These are phyloP conservation scores for Zasmidium citrigriseum DNA, from an alignment of 2,329 filamentous ascomycete genomes.

Conservation along the genomic window DNA sequence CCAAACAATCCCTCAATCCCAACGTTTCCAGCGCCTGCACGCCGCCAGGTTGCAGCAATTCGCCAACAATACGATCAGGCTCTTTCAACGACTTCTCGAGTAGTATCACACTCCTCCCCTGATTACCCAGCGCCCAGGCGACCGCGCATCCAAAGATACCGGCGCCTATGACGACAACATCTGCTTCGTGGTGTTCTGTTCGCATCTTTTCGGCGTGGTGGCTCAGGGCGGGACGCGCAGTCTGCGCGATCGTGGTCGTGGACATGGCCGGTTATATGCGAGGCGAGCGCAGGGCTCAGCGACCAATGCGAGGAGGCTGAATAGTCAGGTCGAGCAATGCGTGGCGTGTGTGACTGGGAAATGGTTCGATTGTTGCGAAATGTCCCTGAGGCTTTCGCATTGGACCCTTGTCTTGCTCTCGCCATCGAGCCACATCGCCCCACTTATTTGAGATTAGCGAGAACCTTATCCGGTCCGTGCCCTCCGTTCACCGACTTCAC, in stretches of 20 bases:
- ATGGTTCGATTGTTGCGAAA: not conserved
- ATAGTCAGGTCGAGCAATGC: not conserved
- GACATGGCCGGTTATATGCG: constrained; percentile 4
- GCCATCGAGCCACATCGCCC: too few species aligned
- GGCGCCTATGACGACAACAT: constrained; percentile 89
- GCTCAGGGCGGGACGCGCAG: constrained; percentile 16
- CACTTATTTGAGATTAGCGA: too few species aligned
- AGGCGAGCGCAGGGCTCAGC: not conserved
- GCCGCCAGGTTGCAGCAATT: constrained; percentile 90
- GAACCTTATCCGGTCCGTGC: too few species aligned
- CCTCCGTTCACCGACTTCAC: too few species aligned
- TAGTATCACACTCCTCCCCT: constrained; percentile 86
- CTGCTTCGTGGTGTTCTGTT: constrained; percentile 62
- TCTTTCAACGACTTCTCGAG: constrained; percentile 88
- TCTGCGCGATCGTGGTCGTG: not conserved
- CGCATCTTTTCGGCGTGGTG: constrained; percentile 43
- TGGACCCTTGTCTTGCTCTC: too few species aligned
- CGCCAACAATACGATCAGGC: constrained; percentile 93
- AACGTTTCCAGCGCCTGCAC: constrained; percentile 77
- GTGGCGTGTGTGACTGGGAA: too few species aligned
- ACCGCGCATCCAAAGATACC: constrained; percentile 87
- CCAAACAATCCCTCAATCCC: constrained; percentile 78
- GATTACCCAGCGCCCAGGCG: constrained; percentile 80
- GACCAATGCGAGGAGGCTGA: not conserved
- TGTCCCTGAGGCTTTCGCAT: not conserved